Conservation (phyloP, 2,329 filamentous ascomycete genomes). For the Botrytis elliptica region DNA sequence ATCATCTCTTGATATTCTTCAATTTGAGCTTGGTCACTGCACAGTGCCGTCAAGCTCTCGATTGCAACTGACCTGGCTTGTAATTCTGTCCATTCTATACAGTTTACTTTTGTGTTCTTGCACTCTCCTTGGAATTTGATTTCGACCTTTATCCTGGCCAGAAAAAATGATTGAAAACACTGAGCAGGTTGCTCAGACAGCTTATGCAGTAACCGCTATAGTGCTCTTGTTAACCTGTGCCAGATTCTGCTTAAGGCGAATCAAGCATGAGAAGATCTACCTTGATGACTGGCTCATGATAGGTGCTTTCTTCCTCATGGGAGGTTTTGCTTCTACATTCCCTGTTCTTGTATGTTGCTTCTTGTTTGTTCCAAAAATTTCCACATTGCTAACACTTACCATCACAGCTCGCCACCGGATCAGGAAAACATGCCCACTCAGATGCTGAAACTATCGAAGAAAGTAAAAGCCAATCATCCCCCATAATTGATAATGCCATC, state of each 20-base stretch:
- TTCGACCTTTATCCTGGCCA: no score
- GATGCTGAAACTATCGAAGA: background rate
- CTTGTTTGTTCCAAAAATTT: background rate
- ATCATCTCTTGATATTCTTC: background rate
- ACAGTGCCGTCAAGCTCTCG: background rate
- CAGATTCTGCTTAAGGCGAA: slow-evolving; percentile 3
- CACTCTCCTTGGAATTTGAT: background rate
- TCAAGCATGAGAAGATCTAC: slow-evolving; percentile 13
- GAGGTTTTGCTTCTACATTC: background rate
- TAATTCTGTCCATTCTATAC: background rate
- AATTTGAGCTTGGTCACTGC: background rate
- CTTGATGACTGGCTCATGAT: slow-evolving; percentile 18
- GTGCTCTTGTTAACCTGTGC: background rate
- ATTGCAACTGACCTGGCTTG: background rate
- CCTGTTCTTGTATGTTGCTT: slow-evolving; percentile 2
- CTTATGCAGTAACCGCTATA: background rate
- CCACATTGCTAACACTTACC: background rate
- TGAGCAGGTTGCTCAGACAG: background rate
- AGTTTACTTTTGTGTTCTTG: background rate
- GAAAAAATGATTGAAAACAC: background rate
- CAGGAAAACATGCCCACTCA: background rate
- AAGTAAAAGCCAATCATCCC: background rate
- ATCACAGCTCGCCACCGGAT: background rate
- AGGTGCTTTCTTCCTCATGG: background rate
- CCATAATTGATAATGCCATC: background rate